Evolutionary conservation across 208 protist genomes (phyloP).

Genomic region (Crithidia sp.): DNA sequence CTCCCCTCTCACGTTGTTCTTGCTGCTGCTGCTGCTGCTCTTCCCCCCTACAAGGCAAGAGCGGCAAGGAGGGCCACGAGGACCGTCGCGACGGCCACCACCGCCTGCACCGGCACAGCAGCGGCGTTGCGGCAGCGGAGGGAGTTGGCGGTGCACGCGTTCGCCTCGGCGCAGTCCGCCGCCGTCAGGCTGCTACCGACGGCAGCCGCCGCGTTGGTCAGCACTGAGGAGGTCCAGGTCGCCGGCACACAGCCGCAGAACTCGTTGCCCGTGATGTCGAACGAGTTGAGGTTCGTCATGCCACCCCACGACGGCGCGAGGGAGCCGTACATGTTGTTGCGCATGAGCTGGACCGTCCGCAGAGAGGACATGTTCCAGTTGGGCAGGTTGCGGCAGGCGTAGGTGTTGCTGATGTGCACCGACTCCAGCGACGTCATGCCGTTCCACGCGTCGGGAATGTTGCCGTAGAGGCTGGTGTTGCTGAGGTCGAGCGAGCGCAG

Average conservation of each 20-base stretch:
- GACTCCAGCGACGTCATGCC: neutral
- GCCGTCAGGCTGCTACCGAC: neutral
- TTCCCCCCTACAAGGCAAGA: too few relatives aligned
- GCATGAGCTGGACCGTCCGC: constrained; percentile 1
- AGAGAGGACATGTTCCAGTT: constrained; percentile 7
- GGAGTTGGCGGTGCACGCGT: too few relatives aligned
- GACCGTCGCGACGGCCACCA: too few relatives aligned
- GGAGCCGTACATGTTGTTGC: constrained; percentile 17
- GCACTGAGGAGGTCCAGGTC: too few relatives aligned
- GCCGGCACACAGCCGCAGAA: constrained; percentile 29
- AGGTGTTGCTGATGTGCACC: neutral
- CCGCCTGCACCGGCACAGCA: too few relatives aligned
- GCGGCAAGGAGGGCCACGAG: too few relatives aligned
- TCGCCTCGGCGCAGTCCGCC: too few relatives aligned
- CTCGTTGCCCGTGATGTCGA: constrained; percentile 12
- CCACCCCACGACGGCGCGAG: constrained; percentile 3
- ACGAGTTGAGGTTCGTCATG: constrained; percentile 12
- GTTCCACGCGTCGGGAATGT: constrained; percentile 1
- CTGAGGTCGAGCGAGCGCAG: neutral
- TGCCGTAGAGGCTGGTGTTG: constrained; percentile 2
- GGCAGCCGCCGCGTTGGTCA: neutral
- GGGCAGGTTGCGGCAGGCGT: constrained; percentile 5
- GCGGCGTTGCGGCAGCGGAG: too few relatives aligned
- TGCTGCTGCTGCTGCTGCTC: too few relatives aligned
- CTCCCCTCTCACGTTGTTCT: too few relatives aligned